Conservation (phyloP, 257 asterid genomes). For the Lithospermum erythrorhizon region DNA sequence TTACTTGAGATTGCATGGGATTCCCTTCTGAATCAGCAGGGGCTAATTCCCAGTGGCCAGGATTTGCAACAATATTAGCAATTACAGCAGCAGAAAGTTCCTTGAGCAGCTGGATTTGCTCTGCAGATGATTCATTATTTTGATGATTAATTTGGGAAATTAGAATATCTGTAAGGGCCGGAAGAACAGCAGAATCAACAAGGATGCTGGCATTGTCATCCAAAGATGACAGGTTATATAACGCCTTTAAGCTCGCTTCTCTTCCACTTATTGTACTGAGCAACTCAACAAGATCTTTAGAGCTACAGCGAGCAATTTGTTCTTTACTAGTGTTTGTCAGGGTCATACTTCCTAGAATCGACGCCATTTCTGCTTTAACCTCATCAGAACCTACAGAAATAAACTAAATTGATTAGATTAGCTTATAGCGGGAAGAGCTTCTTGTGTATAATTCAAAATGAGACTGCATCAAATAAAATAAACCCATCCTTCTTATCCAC, state of each 20-base stretch:
- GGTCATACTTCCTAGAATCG: constrained; percentile 17
- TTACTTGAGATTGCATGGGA: constrained; percentile 16
- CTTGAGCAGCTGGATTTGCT: constrained; percentile 6
- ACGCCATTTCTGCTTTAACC: constrained; percentile 19
- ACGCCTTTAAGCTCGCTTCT: constrained; percentile 19
- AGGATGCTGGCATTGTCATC: constrained; percentile 20
- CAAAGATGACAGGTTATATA: constrained; percentile 16
- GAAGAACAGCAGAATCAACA: constrained; percentile 18
- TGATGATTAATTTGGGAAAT: not conserved
- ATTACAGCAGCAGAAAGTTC: constrained; percentile 16
- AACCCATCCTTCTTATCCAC: no score
- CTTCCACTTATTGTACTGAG: constrained; percentile 16
- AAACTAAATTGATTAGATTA: not conserved
- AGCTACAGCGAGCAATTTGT: constrained; percentile 14
- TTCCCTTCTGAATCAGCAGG: constrained; percentile 16
- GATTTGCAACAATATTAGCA: constrained; percentile 14
- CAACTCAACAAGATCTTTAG: constrained; percentile 14
- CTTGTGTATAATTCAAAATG: not conserved
- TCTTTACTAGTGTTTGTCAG: constrained; percentile 16
- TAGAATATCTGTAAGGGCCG: constrained; percentile 16
- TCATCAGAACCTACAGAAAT: constrained; percentile 14
- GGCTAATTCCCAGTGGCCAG: constrained; percentile 27
- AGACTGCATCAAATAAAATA: no score
- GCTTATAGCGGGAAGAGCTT: not conserved
- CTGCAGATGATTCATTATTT: constrained; percentile 9